Percentiles rank a stretch among this genome's conserved stretches.
Evolutionary conservation across 2,329 filamentous ascomycete species (phyloP).

Genomic region (Stagonosporopsis cucurbitacearum): DNA sequence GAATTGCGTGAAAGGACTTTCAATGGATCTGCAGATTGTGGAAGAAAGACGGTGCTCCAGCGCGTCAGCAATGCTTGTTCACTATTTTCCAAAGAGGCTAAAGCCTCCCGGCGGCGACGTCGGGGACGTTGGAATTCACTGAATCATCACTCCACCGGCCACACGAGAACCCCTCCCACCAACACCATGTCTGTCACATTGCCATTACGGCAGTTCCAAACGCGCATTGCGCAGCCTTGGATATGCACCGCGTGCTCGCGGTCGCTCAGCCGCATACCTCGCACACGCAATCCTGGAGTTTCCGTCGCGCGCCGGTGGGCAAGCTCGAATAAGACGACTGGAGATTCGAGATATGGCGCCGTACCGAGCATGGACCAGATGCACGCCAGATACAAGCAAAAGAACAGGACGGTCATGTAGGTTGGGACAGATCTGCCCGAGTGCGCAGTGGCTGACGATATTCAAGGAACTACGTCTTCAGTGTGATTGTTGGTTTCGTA

Average conservation of each 20-base stretch:
- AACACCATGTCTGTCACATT: constrained; percentile 40
- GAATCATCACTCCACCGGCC: constrained; percentile 34
- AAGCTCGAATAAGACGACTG: constrained; percentile 35
- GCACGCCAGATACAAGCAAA: constrained; percentile 67
- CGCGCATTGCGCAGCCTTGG: constrained; percentile 41
- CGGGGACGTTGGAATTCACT: constrained; percentile 8
- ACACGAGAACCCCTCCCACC: constrained; percentile 10
- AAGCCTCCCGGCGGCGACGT: constrained; percentile 11
- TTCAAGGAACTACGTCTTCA: constrained; percentile 73
- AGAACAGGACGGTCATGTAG: constrained; percentile 72
- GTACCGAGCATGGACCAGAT: constrained; percentile 69
- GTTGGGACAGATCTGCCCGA: neutral
- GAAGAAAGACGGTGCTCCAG: constrained; percentile 6
- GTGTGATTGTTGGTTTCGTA: constrained; percentile 78
- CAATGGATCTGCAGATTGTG: neutral
- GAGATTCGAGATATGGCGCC: constrained; percentile 39
- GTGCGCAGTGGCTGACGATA: constrained; percentile 7
- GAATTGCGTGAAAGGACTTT: neutral
- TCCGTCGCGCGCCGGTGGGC: constrained; percentile 38
- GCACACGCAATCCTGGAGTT: constrained; percentile 27
- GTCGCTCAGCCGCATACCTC: constrained; percentile 26
- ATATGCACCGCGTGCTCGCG: constrained; percentile 48
- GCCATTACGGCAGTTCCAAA: constrained; percentile 26
- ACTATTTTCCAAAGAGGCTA: constrained; percentile 33
- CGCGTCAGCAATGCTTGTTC: constrained; percentile 20